Percentiles rank a stretch among this genome's conserved stretches.
These are phyloP conservation scores for Coffea canephora DNA, from an alignment of 257 asterid genomes.

Conservation along the genomic window DNA sequence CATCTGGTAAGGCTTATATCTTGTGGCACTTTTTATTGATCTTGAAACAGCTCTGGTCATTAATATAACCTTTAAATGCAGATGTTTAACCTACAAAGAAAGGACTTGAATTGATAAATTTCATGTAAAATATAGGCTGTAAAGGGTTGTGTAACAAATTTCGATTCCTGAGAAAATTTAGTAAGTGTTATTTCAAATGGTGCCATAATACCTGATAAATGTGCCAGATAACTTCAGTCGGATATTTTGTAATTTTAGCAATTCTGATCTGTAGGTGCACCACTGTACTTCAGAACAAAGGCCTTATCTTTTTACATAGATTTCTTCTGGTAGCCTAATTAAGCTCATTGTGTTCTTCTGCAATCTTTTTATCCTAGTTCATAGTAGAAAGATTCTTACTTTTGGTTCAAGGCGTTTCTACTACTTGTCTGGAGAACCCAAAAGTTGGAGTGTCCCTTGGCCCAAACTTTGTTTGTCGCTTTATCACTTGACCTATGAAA, in stretches of 20 bases:
- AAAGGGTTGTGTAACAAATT: not conserved
- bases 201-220: no score
- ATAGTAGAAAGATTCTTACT: not conserved
- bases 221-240: not conserved
- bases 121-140: not conserved
- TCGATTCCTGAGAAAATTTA: not conserved
- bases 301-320: not conserved
- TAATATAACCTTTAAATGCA: no score
- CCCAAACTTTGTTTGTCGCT: no score
- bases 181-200: not conserved
- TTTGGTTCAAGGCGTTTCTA: not conserved
- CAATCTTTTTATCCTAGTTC: not conserved
- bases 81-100: no score
- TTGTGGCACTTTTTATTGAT: not conserved
- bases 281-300: not conserved
- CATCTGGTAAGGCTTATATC: conserved; percentile 66
- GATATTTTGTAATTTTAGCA: not conserved
- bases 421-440: not conserved
- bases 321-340: not conserved
- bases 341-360: not conserved
- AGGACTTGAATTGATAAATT: not conserved
- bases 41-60: not conserved
- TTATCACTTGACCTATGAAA: no score
- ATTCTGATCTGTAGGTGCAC: not conserved
- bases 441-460: no score